Conservation (phyloP, 495 filamentous ascomycete species). For the Cetradonia linearis region DNA sequence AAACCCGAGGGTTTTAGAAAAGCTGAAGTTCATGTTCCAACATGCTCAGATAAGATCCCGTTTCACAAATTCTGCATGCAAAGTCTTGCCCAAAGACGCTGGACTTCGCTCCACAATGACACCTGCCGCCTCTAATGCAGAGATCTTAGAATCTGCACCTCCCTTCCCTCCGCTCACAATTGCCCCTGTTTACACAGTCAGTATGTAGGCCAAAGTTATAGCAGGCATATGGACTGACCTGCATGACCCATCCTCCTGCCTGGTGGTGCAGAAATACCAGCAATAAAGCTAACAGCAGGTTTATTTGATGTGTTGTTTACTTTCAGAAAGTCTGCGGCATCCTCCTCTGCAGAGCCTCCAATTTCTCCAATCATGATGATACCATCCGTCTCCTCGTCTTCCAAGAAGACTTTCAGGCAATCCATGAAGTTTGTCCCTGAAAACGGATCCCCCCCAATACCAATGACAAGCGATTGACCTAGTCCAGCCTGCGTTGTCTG, state of each 20-base stretch:
- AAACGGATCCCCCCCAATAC: constrained; percentile 98
- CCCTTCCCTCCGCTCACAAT: constrained; percentile 97
- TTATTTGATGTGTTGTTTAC: constrained; percentile 84
- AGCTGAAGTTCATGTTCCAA: neutral
- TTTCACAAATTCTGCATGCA: constrained; percentile 92
- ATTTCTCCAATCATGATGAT: constrained; percentile 99
- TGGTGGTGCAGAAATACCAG: constrained; percentile 92
- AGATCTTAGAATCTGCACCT: constrained; percentile 94
- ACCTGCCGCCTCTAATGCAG: constrained; percentile 82
- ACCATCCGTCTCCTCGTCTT: constrained; percentile 93
- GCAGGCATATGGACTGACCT: constrained; percentile 37
- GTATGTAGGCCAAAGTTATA: neutral
- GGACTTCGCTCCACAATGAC: constrained; percentile 95
- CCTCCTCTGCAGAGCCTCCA: constrained; percentile 93
- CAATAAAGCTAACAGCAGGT: constrained; percentile 96
- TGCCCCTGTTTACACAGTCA: constrained; percentile 44
- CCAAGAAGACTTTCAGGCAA: constrained; percentile 91
- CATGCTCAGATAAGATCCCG: constrained; percentile 72
- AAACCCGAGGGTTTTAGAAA: neutral
- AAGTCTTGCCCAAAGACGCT: constrained; percentile 77
- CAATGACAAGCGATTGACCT: constrained; percentile 94
- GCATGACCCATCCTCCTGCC: constrained; percentile 98
- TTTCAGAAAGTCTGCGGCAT: constrained; percentile 92
- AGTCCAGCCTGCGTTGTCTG: constrained; percentile 96
- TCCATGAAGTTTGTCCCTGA: constrained; percentile 99